A percentile compares a stretch with the other conserved stretches of the same genome.
phyloP scores from a whole-genome alignment of 306 rosid species.

The Lagenaria siceraria region DNA sequence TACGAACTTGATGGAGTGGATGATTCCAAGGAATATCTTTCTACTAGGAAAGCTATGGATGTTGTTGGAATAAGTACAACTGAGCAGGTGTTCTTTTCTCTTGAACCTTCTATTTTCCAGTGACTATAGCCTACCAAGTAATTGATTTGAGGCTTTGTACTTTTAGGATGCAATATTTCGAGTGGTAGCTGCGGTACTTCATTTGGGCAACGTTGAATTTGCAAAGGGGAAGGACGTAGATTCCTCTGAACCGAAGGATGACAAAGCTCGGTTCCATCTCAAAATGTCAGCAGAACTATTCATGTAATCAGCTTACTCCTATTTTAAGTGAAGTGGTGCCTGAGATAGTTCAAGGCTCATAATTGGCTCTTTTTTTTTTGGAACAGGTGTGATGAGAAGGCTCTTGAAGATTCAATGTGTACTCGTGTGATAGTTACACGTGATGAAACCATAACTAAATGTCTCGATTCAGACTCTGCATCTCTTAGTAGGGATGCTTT shows the following conservation, averaged over 20 bases:
- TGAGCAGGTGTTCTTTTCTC: conserved; percentile 54
- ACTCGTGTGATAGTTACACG: conserved; percentile 89
- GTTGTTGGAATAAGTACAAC: conserved; percentile 67
- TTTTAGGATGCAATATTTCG: conserved; percentile 84
- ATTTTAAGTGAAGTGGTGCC: conserved; percentile 7
- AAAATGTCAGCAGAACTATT: conserved; percentile 73
- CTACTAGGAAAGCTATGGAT: conserved; percentile 86
- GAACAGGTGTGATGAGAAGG: conserved; percentile 67
- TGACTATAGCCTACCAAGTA: not conserved
- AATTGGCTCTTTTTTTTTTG: conserved; percentile 8
- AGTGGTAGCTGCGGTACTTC: conserved; percentile 83
- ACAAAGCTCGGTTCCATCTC: conserved; percentile 60
- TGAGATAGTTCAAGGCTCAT: conserved; percentile 8
- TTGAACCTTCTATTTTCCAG: conserved; percentile 6
- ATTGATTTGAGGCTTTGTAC: conserved; percentile 8
- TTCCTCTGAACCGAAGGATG: conserved; percentile 86
- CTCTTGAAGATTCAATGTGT: conserved; percentile 88
- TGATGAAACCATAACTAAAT: conserved; percentile 79
- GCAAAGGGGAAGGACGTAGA: conserved; percentile 56
- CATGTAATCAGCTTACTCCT: conserved; percentile 24
- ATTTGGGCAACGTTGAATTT: conserved; percentile 86
- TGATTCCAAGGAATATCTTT: conserved; percentile 69
- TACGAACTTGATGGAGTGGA: conserved; percentile 57
- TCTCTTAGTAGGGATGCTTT: conserved; percentile 76
- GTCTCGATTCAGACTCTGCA: conserved; percentile 62